Evolutionary conservation across 2,329 filamentous ascomycete genomes (phyloP).

Genomic region (Fusarium papillatum): DNA sequence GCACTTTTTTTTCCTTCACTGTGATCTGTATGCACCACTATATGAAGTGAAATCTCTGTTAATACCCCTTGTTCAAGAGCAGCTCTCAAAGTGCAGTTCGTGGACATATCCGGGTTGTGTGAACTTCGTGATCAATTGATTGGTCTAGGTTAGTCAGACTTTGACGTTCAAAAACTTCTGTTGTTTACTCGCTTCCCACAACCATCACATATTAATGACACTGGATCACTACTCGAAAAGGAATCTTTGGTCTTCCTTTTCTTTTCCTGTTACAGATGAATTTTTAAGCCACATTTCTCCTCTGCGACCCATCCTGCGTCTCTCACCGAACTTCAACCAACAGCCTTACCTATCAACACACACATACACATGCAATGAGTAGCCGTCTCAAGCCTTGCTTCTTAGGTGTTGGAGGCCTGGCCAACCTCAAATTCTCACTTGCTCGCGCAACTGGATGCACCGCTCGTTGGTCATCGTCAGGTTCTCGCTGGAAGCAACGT

Average conservation of each 20-base stretch:
- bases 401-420: not conserved
- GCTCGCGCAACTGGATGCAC: not conserved
- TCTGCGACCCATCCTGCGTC: not conserved
- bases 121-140: not conserved
- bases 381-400: not conserved
- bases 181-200: not conserved
- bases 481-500: constrained; percentile 85
- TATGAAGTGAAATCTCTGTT: not conserved
- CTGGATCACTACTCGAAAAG: not conserved
- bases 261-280: not conserved
- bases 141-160: constrained; percentile 13
- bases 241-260: not conserved
- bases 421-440: not conserved
- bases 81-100: not conserved
- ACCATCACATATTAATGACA: not conserved
- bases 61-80: not conserved
- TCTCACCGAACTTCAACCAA: not conserved
- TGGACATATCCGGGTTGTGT: not conserved
- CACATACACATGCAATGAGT: constrained; percentile 13
- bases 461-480: constrained; percentile 63
- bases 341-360: too few species aligned
- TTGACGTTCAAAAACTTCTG: not conserved
- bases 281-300: too few species aligned
- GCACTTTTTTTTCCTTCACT: not conserved
- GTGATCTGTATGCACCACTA: not conserved